phyloP scores from a whole-genome alignment of 805 yeast genomes.

The Kodamaea neixiangensis region DNA sequence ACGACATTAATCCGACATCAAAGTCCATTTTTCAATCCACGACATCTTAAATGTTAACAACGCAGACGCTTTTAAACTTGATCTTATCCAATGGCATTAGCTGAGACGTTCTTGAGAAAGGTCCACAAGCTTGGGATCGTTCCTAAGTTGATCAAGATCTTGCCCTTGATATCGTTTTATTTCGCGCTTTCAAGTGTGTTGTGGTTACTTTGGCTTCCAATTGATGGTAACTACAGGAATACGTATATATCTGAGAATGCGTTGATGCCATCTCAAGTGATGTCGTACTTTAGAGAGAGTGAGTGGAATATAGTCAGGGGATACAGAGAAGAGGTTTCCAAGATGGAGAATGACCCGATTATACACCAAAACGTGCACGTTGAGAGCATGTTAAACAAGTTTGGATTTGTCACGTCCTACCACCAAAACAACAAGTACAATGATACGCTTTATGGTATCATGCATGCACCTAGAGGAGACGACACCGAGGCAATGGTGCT shows the following conservation, averaged over 20 bases:
- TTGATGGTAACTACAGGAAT: conserved; percentile 76
- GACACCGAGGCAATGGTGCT: conserved; percentile 94
- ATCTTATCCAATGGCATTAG: conserved; percentile 41
- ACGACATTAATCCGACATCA: background rate
- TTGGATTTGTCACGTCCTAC: conserved; percentile 65
- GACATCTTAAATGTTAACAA: background rate
- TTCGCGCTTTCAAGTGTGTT: conserved; percentile 35
- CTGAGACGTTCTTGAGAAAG: conserved; percentile 40
- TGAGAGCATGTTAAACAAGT: conserved; percentile 60
- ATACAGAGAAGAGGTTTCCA: conserved; percentile 59
- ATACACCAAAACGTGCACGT: conserved; percentile 48
- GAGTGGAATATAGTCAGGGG: conserved; percentile 95
- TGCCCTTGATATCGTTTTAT: conserved; percentile 37
- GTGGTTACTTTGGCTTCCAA: conserved; percentile 64
- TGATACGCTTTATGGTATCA: conserved; percentile 66
- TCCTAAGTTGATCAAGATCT: conserved; percentile 34
- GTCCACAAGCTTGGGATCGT: conserved; percentile 42
- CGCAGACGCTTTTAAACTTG: background rate
- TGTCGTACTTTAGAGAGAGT: conserved; percentile 85
- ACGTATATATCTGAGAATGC: conserved; percentile 97
- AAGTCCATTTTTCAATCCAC: background rate
- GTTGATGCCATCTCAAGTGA: conserved; percentile 93
- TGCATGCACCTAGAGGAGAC: conserved; percentile 94
- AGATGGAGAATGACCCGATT: conserved; percentile 33
- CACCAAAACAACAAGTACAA: conserved; percentile 45